Conservation (phyloP, 2,329 filamentous ascomycete genomes). For the Verticillium nonalfalfae region DNA sequence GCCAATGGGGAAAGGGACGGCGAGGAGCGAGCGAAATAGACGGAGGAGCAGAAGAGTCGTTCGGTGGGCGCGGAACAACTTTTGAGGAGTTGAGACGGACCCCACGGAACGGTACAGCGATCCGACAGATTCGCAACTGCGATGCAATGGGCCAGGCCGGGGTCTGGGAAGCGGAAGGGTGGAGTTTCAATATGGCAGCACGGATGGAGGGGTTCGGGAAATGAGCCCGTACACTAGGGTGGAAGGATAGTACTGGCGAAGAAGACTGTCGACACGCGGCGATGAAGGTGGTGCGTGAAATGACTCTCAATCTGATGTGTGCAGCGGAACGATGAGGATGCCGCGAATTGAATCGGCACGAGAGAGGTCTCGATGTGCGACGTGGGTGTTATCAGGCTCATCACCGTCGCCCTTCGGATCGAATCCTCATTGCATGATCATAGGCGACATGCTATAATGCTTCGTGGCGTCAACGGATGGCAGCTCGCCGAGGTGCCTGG, state of each 20-base stretch:
- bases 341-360: background rate
- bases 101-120: background rate
- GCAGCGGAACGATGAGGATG: too few species aligned
- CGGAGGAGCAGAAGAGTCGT: background rate
- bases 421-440: background rate
- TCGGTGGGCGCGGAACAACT: background rate
- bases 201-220: background rate
- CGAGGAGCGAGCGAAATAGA: background rate
- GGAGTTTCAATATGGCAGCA: background rate
- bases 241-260: too few species aligned
- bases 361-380: background rate
- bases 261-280: background rate
- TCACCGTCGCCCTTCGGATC: background rate
- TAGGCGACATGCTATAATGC: background rate
- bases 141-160: background rate
- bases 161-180: background rate
- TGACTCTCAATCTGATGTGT: too few species aligned
- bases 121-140: background rate
- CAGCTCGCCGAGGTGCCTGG: background rate
- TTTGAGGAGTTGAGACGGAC: background rate
- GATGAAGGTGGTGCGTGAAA: background rate
- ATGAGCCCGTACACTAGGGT: background rate
- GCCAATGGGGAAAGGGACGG: background rate
- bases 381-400: background rate
- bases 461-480: background rate